Evolutionary conservation across 768 basidiomycete genomes (phyloP), one percentile per base, ranked within the genome.

Genomic region (Collybia nuda): DNA sequence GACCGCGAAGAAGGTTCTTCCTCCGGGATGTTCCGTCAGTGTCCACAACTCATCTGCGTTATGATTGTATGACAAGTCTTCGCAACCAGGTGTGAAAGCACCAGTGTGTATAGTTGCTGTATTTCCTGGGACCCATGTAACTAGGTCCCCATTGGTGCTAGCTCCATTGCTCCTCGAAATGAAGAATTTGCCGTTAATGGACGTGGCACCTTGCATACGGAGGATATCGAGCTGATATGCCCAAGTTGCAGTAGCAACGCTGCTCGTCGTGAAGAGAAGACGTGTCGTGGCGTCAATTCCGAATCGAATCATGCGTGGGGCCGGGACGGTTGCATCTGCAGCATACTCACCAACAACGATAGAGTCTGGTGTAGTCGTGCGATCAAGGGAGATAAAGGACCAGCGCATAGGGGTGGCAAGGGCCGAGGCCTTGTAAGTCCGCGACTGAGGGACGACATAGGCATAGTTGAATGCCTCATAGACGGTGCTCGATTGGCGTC

Each of bases 261-360:
- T n/a, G n/a, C 40, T 51, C n/a, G 49, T 50, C 3, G 53, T 46
- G 12, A 38, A 38, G 23, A 54, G 53, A 17, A 41, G 49, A 35
- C 53, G 53, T 5, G 48, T 54, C 18, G 53, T 54, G 19, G 42
- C 47, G 28, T 55, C 53, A 3, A 55, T 55, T 7, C 44, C 47
- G 49, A 55, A 55, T n/a, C 53, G 53, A 21, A 55, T n/a, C 9
- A 55, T 26, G n/a, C 53, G 49, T n/a, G 53, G 28, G 18, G 48
- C 24, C 9, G 53, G 49, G 21, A 44, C 53, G 6, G 49, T 51
- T 14, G 21, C 11, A 23, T 55, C 53, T 6, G 42, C 53, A 3
- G 53, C 49, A 32, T 55, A 55, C 48, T 55, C 53, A 2, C 53
- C 53, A 11, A 51, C 53, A 23, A 54, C 44, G 22, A 54, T 50